Percentiles rank a stretch among this genome's conserved stretches.
These are phyloP conservation scores for Tagetes patula DNA, from an alignment of 129 eudicot genomes.

Conservation along the genomic window DNA sequence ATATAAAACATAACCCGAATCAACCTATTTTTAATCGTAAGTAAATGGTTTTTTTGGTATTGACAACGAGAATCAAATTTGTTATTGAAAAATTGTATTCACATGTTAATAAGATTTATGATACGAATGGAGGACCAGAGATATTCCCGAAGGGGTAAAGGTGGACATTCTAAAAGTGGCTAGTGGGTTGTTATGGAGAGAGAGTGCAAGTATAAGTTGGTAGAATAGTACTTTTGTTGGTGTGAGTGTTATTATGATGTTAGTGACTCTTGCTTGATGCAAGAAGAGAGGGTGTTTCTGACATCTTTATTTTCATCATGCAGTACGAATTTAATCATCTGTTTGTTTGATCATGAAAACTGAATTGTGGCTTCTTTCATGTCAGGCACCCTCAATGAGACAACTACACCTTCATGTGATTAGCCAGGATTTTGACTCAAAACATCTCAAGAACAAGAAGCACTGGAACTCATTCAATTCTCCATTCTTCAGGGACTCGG, in stretches of 20 bases:
- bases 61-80: background rate
- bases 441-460: slow-evolving; percentile 80
- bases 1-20: too few relatives aligned
- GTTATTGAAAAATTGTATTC: too few relatives aligned
- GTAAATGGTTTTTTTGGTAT: background rate
- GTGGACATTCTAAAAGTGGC: background rate
- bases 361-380: slow-evolving; percentile 13
- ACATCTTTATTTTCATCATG: slow-evolving; percentile 79
- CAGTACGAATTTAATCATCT: slow-evolving; percentile 35
- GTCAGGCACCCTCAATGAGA: slow-evolving; percentile 92
- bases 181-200: background rate
- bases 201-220: too few relatives aligned
- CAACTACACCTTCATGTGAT: slow-evolving; percentile 96
- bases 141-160: too few relatives aligned
- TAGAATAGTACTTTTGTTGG: too few relatives aligned
- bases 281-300: slow-evolving; percentile 82
- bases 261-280: slow-evolving; percentile 48
- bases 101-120: background rate
- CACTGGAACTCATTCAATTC: slow-evolving; percentile 95
- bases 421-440: slow-evolving; percentile 91
- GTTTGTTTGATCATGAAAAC: background rate
- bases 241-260: too few relatives aligned
- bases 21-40: too few relatives aligned
- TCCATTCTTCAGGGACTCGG: slow-evolving; percentile 75
- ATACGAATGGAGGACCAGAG: background rate